Evolutionary conservation across 2,329 filamentous ascomycete genomes (phyloP).

Genomic region (Cladosporium sp.): DNA sequence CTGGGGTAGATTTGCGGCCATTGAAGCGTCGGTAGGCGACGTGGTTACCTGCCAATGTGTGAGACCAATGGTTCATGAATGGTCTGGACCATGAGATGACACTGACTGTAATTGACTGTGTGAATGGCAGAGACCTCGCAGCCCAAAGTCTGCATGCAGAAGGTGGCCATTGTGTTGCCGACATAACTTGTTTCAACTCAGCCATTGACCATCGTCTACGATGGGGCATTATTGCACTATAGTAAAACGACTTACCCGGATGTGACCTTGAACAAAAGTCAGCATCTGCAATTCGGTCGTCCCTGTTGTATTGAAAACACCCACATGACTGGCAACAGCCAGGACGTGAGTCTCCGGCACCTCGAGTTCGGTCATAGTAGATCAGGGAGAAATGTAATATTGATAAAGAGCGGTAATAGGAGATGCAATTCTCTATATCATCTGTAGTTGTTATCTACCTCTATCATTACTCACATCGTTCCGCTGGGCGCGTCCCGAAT

Average conservation of each 20-base stretch:
- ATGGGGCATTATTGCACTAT: neutral
- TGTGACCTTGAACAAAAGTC: constrained; percentile 57
- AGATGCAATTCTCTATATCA: neutral
- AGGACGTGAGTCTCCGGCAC: constrained; percentile 70
- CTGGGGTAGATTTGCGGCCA: constrained; percentile 76
- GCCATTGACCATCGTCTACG: neutral
- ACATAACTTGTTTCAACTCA: constrained; percentile 68
- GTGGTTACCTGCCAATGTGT: constrained; percentile 73
- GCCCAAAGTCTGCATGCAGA: constrained; percentile 88
- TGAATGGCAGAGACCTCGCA: constrained; percentile 94
- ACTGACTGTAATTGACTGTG: constrained; percentile 89
- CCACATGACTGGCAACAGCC: constrained; percentile 93
- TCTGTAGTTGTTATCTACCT: neutral
- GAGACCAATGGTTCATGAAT: neutral
- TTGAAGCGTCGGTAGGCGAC: constrained; percentile 88
- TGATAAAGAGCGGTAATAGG: neutral
- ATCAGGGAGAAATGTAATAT: neutral
- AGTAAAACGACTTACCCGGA: constrained; percentile 61
- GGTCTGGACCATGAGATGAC: neutral
- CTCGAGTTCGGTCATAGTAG: constrained; percentile 21
- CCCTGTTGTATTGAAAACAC: constrained; percentile 34
- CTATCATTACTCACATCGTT: constrained; percentile 2
- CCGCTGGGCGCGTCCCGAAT: neutral
- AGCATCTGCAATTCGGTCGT: constrained; percentile 1
- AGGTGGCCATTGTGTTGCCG: constrained; percentile 94